phyloP scores from a whole-genome alignment of 2,329 filamentous ascomycete species.

The Trematosphaeria pertusa region DNA sequence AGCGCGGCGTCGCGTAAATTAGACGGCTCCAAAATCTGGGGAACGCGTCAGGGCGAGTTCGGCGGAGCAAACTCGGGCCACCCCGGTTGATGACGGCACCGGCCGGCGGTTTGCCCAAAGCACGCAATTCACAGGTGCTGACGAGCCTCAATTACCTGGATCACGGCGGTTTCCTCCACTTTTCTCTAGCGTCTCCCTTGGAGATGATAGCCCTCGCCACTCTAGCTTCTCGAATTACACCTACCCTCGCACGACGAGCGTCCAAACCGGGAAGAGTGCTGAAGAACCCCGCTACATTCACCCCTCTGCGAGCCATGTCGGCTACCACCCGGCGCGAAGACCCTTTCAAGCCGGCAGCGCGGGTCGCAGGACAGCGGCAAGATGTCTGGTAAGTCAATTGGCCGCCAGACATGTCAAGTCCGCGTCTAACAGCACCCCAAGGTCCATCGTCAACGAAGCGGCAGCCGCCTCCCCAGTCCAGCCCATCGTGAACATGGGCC shows the following conservation, averaged over 20 bases:
- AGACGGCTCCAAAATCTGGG: constrained; percentile 14
- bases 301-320: constrained; percentile 43
- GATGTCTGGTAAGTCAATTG: constrained; percentile 61
- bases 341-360: constrained; percentile 60
- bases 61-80: constrained; percentile 22
- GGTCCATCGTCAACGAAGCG: constrained; percentile 73
- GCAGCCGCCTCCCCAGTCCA: constrained; percentile 68
- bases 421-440: constrained; percentile 26
- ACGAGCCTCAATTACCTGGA: no score
- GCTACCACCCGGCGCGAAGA: constrained; percentile 43
- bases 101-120: constrained; percentile 22
- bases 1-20: constrained; percentile 31
- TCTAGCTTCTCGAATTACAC: constrained; percentile 11
- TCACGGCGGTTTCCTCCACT: neutral
- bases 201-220: constrained; percentile 18
- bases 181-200: neutral
- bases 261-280: no score
- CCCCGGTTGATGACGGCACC: constrained; percentile 41
- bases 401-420: neutral
- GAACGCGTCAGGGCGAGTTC: constrained; percentile 16
- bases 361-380: constrained; percentile 62
- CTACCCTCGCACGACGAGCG: constrained; percentile 1
- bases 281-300: constrained; percentile 24
- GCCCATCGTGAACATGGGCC: constrained; percentile 74
- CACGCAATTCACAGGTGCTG: constrained; percentile 33